These are phyloP conservation scores for Ogataea pignaliae DNA, from an alignment of 805 yeast genomes.

Conservation along the genomic window DNA sequence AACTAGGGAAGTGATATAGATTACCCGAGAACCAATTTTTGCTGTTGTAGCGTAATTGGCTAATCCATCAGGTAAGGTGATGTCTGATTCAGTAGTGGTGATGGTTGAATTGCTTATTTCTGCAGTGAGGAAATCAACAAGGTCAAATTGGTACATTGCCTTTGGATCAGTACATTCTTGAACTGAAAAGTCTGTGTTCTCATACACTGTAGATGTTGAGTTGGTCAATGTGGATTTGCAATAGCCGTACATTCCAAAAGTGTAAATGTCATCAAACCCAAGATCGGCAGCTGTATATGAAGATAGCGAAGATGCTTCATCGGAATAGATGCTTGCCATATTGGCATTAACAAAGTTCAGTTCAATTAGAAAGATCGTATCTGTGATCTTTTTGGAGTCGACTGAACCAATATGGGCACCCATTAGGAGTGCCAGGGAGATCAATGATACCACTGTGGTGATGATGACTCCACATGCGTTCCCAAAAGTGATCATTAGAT, in stretches of 20 bases:
- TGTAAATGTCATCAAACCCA: slow-evolving; percentile 44
- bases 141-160: slow-evolving; percentile 54
- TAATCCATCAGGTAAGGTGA: slow-evolving; percentile 53
- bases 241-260: slow-evolving; percentile 62
- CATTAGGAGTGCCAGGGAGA: background rate
- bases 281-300: slow-evolving; percentile 11
- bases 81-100: slow-evolving; percentile 17
- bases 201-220: background rate
- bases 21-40: slow-evolving; percentile 47
- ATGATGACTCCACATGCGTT: background rate
- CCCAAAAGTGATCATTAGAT: slow-evolving; percentile 3
- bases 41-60: slow-evolving; percentile 41
- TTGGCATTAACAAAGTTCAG: background rate
- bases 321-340: background rate
- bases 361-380: background rate
- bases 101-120: slow-evolving; percentile 10
- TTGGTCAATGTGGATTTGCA: slow-evolving; percentile 39
- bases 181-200: slow-evolving; percentile 30
- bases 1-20: slow-evolving; percentile 51
- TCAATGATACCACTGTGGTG: background rate
- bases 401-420: background rate
- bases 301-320: background rate
- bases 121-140: slow-evolving; percentile 29
- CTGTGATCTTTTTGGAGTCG: background rate
- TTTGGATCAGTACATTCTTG: slow-evolving; percentile 47